phyloP scores from a whole-genome alignment of 257 asterid species.

The Striga asiatica region DNA sequence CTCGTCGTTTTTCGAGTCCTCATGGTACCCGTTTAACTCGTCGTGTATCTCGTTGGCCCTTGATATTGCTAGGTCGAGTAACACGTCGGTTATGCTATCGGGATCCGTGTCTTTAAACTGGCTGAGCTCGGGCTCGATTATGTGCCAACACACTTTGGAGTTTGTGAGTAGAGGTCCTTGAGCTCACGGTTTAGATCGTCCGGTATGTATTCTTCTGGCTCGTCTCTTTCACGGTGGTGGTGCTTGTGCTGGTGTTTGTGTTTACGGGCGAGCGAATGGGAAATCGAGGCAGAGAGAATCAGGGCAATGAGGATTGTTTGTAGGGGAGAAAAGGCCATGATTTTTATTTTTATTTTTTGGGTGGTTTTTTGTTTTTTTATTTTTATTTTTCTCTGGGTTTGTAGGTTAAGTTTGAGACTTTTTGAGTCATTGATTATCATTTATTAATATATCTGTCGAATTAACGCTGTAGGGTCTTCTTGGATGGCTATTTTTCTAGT shows the following conservation, averaged over 20 bases:
- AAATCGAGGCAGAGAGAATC: neutral
- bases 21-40: neutral
- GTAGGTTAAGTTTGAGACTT: too few relatives aligned
- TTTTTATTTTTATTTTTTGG: neutral
- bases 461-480: too few relatives aligned
- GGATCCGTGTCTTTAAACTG: neutral
- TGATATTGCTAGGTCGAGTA: constrained; percentile 12
- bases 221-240: too few relatives aligned
- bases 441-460: too few relatives aligned
- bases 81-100: neutral
- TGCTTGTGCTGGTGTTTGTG: too few relatives aligned
- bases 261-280: neutral
- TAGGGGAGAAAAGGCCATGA: neutral
- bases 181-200: too few relatives aligned
- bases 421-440: too few relatives aligned
- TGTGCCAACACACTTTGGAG: constrained; percentile 10
- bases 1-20: neutral
- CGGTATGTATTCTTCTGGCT: too few relatives aligned
- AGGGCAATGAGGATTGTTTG: neutral
- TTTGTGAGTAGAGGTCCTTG: constrained; percentile 17
- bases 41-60: neutral
- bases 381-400: too few relatives aligned
- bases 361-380: neutral
- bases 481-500: too few relatives aligned
- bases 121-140: constrained; percentile 5